Base-by-base conservation (phyloP, 345 rosid genomes). In the Salix dunnii region DNA sequence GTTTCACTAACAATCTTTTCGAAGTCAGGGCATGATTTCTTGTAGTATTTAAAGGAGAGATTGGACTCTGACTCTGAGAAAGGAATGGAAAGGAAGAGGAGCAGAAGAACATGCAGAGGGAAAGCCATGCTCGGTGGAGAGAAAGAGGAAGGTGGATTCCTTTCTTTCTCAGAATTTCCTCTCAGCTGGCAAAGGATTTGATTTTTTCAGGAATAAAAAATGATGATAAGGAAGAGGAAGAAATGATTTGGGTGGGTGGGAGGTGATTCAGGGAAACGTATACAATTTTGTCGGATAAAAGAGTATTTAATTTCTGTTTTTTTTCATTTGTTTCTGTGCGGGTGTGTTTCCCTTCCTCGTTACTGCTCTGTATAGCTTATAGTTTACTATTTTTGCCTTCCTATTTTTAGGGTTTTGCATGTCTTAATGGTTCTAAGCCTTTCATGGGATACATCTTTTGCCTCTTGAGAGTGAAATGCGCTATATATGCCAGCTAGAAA, bases 11-110 rank as follows among this genome's bases (percentile, higher is more conserved):
- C 46, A 60, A 87, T 86, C 7, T 82, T 68, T 5, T 74, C 84
- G 76, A 91, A 86, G 1, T 79, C 70, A 4, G 97, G 97, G 72
- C 98, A 93, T 17, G 94, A 65, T 67, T 77, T 84, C 36, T 68
- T 70, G 84, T 91, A 93, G 78, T 90, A 89, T 75, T 89, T 77
- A 40, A 76, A 31, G 73, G 85, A 82, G 27, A 91, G 83, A 30
- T 73, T 48, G 40, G 86, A 76, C 33, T 66, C 38, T 17, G 77
- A 78, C 38, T 66, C 58, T 17, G 77, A 77, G 42, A 74, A 17
- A 2, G 84, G 73, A 31, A 68, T 43, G 69, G 58, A 20, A 68
- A 80, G 65, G 23, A 83, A 20, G 12, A 79, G 25, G 5, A 69
- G 69, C 40, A 78, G 76, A 66, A 78, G 33, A 72, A 72, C 3